Evolutionary conservation across 2,329 filamentous ascomycete genomes (phyloP), one percentile per base, ranked within the genome.

Genomic region (Colletotrichum musae): DNA sequence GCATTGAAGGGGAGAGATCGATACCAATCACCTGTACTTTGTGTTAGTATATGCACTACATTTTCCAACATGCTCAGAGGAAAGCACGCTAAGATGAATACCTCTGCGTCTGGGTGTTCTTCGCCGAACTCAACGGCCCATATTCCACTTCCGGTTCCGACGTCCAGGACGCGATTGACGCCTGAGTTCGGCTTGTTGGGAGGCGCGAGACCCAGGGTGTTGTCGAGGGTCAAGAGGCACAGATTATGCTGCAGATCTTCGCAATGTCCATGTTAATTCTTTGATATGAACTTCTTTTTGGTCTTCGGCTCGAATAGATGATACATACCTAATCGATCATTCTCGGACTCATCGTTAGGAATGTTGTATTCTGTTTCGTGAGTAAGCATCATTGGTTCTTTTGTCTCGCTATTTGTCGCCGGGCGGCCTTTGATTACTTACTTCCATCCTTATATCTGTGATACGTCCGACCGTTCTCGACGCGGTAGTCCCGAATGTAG

Each of bases 181-280:
- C 58, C 43, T 2, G 58, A 63, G 15, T 53, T 1, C 7, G 48
- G 4, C 4, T 53, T 16, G 10, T 61, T 60, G 18, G 58, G 5
- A 1, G 58, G 48, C 16, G 47, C 58, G 2, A 61, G 58, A 2
- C 48, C 58, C 36, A 61, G 5, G 4, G 18, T 36, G 48, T 61
- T 53, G 32, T 81, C 77, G 45, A 85, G 80, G 41, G 85, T 73
- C 53, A 86, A 66, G 53, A 83, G 84, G 73, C 84, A 83, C 73
- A 89, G 83, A 71, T 87, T 82, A 74, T 89, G 86, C 73, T 87
- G 85, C 72, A 87, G 77, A 67, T 89, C 86, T 61, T 10, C 5
- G 6, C 10, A 16, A 48, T 10, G 5, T 3, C 0, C 5, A 32
- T 15, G 13, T 48, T 6, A 21, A 4, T 15, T 21, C 6, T 13